Evolutionary conservation across 768 basidiomycete species (phyloP), one percentile per base, ranked within the genome.

Genomic region (Collybia nuda): DNA sequence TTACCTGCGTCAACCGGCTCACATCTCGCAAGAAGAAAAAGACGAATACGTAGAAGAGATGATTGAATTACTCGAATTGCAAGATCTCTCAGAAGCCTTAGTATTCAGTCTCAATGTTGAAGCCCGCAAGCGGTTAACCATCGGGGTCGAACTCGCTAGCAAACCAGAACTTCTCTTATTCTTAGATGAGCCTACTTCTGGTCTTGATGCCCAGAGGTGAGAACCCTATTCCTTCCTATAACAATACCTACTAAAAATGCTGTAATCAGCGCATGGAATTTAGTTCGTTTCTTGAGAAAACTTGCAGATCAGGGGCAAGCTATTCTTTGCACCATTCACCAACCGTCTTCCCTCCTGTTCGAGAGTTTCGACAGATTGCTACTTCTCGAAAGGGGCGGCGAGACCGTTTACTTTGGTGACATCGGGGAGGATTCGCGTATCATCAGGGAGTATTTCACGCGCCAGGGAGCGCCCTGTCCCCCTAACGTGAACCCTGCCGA

Each of bases 341-440:
- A 93, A 56, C 92, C 92, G 2, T 91, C 90, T 2, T 83, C 90
- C 2, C 76, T 92, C 17, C 72, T 96, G 2, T 95, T 96, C 68
- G 87, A 93, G 66, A 85, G 84, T 59, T 95, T 97, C 57, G 93
- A 88, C 56, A 78, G 84, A 35, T 68, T 87, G 40, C 64, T 89
- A 22, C 71, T 88, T 8, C 71, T 87, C 14, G 84, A 93, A 59
- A 73, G 75, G 14, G 93, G 93, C 1, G 93, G 93, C 6, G 85
- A 90, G 64, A 93, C 92, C 0, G 90, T 94, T n/a, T 96, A 95
- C 75, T 95, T 91, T 61, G 93, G 93, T 38, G 87, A 90, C 53
- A 90, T 95, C 44, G 93, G 92, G 40, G 64, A 74, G 38, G 87
- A 91, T 54, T 88, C 90, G 3, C 60, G 70, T 1, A 72, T 83